Evolutionary conservation across 2,329 filamentous ascomycete species (phyloP), one percentile per base, ranked within the genome.

Genomic region (Pyrenophora graminea): DNA sequence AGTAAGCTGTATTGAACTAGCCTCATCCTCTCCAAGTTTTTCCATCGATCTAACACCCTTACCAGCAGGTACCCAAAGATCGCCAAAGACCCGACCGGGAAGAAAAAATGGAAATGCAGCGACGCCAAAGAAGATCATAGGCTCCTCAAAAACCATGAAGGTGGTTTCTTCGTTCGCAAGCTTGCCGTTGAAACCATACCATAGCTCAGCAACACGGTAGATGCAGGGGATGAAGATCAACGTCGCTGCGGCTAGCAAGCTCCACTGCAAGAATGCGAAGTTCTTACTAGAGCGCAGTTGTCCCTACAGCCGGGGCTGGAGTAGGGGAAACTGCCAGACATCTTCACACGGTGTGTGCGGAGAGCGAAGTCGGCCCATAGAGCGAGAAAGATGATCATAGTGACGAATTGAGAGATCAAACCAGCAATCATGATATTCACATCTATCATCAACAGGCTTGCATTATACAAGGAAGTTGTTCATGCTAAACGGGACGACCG

Each of bases 391-490:
- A 78, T 74, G 9, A 78, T 63, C 53, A 82, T 68, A 0, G 80
- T 81, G 7, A 74, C 71, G 15, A 85, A 79, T 63, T 85, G 82
- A 40, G 79, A 78, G 1, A 77, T 75, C 23, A 85, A 75, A 56
- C 82, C 82, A 2, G 80, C 77, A 36, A 84, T 79, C 68, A 84
- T 83, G 55, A 84, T 77, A 53, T 81, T 68, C 41, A 81, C 76
- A 6, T 81, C 15, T 13, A 30, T 30, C 2, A 9, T 13, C 13
- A 33, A 18, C 32, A 13, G 9, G 4, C 4, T 13, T 6, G 31
- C 62, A 74, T 64, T 79, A 82, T 56, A 81, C 67, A 42, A 84
- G 71, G 62, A 84, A 84, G 3, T 74, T 74, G 37, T 73, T 67
- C 27, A 71, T 65, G 21, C 73, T 66, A 70, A 81, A 85, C 0